Evolutionary conservation across 495 filamentous ascomycete genomes (phyloP).

Genomic region (Acidiella bohemica): DNA sequence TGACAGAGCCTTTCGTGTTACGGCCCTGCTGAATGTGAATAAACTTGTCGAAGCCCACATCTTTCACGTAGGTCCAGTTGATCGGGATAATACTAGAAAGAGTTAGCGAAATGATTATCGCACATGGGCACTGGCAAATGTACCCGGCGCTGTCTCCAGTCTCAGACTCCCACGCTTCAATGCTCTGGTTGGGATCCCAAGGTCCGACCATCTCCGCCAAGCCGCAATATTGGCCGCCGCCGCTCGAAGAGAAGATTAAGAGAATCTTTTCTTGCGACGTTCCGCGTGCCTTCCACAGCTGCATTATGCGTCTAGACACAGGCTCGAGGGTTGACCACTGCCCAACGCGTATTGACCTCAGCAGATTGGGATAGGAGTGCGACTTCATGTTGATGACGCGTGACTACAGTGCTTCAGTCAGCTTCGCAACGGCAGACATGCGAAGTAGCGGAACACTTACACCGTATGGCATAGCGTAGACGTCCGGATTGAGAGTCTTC

Average conservation of each 20-base stretch:
- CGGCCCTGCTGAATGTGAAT: background rate
- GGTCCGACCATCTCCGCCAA: constrained; percentile 10
- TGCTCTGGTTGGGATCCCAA: background rate
- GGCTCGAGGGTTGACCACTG: constrained; percentile 3
- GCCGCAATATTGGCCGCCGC: constrained; percentile 8
- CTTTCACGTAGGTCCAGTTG: constrained; percentile 8
- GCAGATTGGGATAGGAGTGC: constrained; percentile 6
- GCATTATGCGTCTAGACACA: constrained; percentile 7
- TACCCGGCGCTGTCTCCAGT: background rate
- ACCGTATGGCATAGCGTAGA: background rate
- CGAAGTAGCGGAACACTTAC: background rate
- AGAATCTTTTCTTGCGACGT: background rate
- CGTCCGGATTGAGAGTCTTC: background rate
- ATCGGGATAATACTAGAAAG: constrained; percentile 5
- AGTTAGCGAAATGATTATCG: background rate
- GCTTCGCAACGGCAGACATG: background rate
- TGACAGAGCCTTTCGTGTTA: background rate
- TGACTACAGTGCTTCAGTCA: background rate
- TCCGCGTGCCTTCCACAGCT: background rate
- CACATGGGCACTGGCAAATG: background rate
- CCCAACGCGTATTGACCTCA: background rate
- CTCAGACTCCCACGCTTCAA: constrained; percentile 3
- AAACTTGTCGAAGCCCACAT: constrained; percentile 6
- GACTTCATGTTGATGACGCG: constrained; percentile 14
- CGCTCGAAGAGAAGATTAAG: constrained; percentile 7